Evolutionary conservation across 768 basidiomycete genomes (phyloP), one percentile per base, ranked within the genome.

Genomic region (Filobasidium wieringae): DNA sequence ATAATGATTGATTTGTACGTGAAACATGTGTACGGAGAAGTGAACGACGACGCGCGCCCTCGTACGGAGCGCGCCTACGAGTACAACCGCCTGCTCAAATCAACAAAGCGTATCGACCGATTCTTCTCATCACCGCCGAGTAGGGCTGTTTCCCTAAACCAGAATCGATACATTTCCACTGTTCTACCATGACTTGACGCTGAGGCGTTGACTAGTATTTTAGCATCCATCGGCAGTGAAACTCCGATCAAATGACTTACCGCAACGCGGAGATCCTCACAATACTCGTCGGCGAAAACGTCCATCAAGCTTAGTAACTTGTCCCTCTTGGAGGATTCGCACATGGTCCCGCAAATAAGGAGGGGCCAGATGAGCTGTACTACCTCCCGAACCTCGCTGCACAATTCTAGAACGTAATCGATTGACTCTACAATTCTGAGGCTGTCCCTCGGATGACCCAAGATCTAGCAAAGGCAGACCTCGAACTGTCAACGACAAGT

Each of bases 341-440:
- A 55, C n/a, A 40, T 27, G 2, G 37, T 27, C 2, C 57, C 57
- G 12, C 50, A 27, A 32, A 68, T 66, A 8, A 68, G 54, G 6
- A 68, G 57, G 4, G 67, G 67, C 67, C 67, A 68, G 19, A 65
- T 60, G 30, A 68, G 59, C 67, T 66, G 66, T 33, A 68, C 65
- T 7, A 60, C 36, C 19, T 40, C n/a, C 2, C 54, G 58, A 9
- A 64, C 65, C 54, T 68, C 67, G 43, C 62, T 62, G 36, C 62
- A 60, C 2, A 68, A 61, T 41, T 68, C 67, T 15, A 68, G 57
- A 31, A 68, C 63, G 41, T 58, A 51, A 54, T 64, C 58, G 27
- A 66, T 58, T 1, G 64, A 55, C n/a, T 30, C 45, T 7, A 30
- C 32, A 24, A 55, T 55, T 2, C 54, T 37, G 22, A 31, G 54